Conservation (phyloP, 2,329 filamentous ascomycete genomes). For the Aspergillus transmontanensis region DNA sequence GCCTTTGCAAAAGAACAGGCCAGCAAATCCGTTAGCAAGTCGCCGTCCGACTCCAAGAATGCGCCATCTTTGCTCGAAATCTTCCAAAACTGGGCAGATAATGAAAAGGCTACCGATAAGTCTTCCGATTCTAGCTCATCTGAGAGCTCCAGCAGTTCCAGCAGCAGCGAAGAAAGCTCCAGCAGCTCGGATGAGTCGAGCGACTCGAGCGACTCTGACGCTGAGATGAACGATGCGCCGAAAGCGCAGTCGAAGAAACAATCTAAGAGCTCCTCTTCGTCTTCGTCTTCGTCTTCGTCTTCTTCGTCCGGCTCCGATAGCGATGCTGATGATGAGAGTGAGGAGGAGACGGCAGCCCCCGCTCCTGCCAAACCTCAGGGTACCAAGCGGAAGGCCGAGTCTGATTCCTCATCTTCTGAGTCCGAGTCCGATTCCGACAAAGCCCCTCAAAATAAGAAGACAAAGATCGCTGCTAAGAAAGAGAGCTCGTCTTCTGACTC, state of each 20-base stretch:
- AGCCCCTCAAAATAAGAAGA: constrained; percentile 57
- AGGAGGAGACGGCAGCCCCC: constrained; percentile 53
- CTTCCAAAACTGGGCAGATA: constrained; percentile 32
- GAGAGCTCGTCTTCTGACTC: constrained; percentile 34
- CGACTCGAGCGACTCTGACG: constrained; percentile 44
- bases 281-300: constrained; percentile 38
- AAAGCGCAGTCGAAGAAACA: constrained; percentile 33
- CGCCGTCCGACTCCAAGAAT: constrained; percentile 28
- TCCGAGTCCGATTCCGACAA: constrained; percentile 43
- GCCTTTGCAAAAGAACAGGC: constrained; percentile 65
- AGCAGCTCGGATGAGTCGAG: constrained; percentile 40
- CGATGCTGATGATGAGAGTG: constrained; percentile 55
- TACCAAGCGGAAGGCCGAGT: constrained; percentile 62
- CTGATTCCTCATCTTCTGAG: constrained; percentile 41
- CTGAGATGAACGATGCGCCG: constrained; percentile 46
- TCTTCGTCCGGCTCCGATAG: constrained; percentile 48
- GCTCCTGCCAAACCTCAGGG: constrained; percentile 41
- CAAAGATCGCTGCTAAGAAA: constrained; percentile 41
- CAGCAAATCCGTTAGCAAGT: constrained; percentile 28
- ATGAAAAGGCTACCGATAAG: constrained; percentile 12
- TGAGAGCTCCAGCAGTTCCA: constrained; percentile 20
- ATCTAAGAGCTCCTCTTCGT: constrained; percentile 31
- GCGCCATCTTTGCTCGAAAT: constrained; percentile 45
- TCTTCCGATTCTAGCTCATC: constrained; percentile 22
- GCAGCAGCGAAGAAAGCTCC: constrained; percentile 30